phyloP scores from a whole-genome alignment of 2,329 filamentous ascomycete genomes.

The Metarhizium album region DNA sequence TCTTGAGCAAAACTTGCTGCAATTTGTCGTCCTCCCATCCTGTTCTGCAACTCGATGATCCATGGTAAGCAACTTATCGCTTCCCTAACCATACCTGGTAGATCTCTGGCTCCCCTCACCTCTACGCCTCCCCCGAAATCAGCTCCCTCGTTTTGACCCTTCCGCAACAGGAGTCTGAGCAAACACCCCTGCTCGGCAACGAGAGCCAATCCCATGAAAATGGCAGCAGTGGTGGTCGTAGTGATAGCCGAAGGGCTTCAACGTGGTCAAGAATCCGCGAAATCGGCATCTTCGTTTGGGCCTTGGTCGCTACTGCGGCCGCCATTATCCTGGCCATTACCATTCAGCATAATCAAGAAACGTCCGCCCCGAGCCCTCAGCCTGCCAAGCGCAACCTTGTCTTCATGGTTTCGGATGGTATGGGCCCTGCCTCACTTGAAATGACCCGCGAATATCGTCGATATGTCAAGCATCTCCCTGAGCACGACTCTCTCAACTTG shows the following conservation, averaged over 20 bases:
- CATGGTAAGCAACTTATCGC: not conserved
- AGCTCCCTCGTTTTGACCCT: not conserved
- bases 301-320: conserved; percentile 64
- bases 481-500: conserved; percentile 64
- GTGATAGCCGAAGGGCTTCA: conserved; percentile 8
- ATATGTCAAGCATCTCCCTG: conserved; percentile 59
- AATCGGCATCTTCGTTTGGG: conserved; percentile 70
- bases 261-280: conserved; percentile 49
- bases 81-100: not conserved
- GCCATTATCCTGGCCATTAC: conserved; percentile 39
- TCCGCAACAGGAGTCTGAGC: conserved; percentile 25
- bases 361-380: conserved; percentile 25
- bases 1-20: no score
- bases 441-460: conserved; percentile 83
- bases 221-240: conserved; percentile 1
- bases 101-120: no score
- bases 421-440: conserved; percentile 86
- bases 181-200: conserved; percentile 29
- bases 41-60: no score
- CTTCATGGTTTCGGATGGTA: conserved; percentile 98
- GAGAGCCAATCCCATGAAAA: conserved; percentile 5
- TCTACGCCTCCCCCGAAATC: no score
- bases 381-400: conserved; percentile 79
- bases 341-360: conserved; percentile 61
- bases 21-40: no score